Percentiles rank a stretch among this genome's conserved stretches.
phyloP scores from a whole-genome alignment of 2,329 filamentous ascomycete genomes.

The Emergomyces orientalis region DNA sequence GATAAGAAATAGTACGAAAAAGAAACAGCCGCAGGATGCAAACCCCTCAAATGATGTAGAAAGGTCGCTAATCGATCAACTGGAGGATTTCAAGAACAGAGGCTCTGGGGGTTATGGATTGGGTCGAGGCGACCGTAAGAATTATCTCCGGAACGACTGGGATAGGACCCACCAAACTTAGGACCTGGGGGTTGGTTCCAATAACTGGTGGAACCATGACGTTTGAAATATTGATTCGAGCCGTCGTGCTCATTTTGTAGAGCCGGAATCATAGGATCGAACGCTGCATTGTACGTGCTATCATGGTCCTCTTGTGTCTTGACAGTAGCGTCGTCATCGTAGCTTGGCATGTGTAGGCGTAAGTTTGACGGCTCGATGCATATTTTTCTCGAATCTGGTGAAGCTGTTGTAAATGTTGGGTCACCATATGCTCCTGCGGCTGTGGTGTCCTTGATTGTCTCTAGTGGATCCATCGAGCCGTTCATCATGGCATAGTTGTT shows the following conservation, averaged over 20 bases:
- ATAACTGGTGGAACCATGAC: conserved; percentile 15
- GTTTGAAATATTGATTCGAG: conserved; percentile 22
- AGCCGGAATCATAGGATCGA: conserved; percentile 26
- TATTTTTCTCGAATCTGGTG: conserved; percentile 20
- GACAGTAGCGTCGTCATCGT: conserved; percentile 21
- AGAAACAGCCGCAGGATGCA: neutral
- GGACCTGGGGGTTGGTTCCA: conserved; percentile 19
- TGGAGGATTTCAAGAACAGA: conserved; percentile 24
- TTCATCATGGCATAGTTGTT: conserved; percentile 31
- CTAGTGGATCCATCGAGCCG: conserved; percentile 33
- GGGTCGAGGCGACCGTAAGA: conserved; percentile 28
- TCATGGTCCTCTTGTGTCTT: conserved; percentile 21
- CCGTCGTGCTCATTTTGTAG: conserved; percentile 24
- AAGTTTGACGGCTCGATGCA: conserved; percentile 16
- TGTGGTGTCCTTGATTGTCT: conserved; percentile 28
- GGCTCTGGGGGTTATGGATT: conserved; percentile 26
- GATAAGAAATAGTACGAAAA: neutral
- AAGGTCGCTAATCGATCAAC: neutral
- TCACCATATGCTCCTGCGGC: conserved; percentile 30
- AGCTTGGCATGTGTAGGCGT: conserved; percentile 21
- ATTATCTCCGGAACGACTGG: conserved; percentile 19
- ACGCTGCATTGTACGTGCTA: conserved; percentile 22
- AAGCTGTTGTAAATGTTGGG: conserved; percentile 20
- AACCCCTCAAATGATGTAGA: neutral
- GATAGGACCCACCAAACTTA: conserved; percentile 27